Evolutionary conservation across 75 land plant species (phyloP).

Genomic region (Pinus tabuliformis): DNA sequence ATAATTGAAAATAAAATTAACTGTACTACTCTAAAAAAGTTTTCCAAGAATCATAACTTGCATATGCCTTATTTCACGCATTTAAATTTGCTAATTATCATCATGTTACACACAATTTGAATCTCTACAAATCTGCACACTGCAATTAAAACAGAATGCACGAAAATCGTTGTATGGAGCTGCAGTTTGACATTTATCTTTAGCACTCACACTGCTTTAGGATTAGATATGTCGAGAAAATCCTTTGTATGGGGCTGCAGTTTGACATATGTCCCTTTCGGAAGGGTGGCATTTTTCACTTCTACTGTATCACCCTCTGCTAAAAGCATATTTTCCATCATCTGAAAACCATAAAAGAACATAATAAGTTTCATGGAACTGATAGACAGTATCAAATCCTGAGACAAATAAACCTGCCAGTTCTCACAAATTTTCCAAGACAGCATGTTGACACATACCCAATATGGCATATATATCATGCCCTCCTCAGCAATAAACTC

Average conservation of each 20-base stretch:
- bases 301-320: constrained; percentile 85
- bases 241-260: constrained; percentile 95
- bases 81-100: background rate
- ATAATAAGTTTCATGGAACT: too few relatives aligned
- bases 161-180: too few relatives aligned
- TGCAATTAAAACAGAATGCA: background rate
- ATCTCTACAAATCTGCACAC: background rate
- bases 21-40: background rate
- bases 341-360: constrained; percentile 29
- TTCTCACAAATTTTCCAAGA: background rate
- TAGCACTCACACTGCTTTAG: constrained; percentile 87
- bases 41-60: background rate
- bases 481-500: constrained; percentile 95
- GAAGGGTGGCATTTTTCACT: constrained; percentile 88
- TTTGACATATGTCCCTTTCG: constrained; percentile 92
- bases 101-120: constrained; percentile 1
- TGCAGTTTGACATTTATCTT: background rate
- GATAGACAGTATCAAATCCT: background rate
- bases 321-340: constrained; percentile 93
- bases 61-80: background rate
- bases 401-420: background rate
- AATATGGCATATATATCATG: constrained; percentile 90
- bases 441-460: constrained; percentile 43
- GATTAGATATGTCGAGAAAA: constrained; percentile 95
- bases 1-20: background rate